phyloP scores from a whole-genome alignment of 2,329 filamentous ascomycete genomes.

The Fusarium palustre region DNA sequence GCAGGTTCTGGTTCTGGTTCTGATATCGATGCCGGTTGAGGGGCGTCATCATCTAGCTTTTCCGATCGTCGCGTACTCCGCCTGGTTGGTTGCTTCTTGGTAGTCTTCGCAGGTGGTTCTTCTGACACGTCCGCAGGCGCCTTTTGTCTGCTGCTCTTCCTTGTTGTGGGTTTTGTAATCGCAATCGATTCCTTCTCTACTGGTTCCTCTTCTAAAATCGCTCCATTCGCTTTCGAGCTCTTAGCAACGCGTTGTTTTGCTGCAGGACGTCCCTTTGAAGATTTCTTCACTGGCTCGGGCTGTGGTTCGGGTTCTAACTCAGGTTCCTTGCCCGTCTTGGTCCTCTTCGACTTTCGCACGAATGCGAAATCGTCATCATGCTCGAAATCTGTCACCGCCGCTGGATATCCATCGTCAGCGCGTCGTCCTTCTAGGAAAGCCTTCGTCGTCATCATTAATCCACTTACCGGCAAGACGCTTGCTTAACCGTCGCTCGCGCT shows the following conservation, averaged over 20 bases:
- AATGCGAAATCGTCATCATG: conserved; percentile 83
- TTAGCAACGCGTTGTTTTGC: conserved; percentile 52
- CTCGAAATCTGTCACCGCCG: conserved; percentile 67
- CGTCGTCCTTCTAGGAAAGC: conserved; percentile 7
- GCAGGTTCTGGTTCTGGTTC: background rate
- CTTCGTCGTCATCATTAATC: conserved; percentile 22
- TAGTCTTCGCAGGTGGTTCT: conserved; percentile 53
- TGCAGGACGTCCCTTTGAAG: conserved; percentile 48
- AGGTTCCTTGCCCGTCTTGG: conserved; percentile 66
- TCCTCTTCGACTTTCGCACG: conserved; percentile 73
- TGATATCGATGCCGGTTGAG: conserved; percentile 3
- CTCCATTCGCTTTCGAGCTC: conserved; percentile 47
- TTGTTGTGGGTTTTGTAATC: conserved; percentile 40
- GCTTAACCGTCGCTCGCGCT: conserved; percentile 70
- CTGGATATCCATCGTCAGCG: conserved; percentile 30
- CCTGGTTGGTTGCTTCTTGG: conserved; percentile 56
- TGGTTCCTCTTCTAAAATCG: conserved; percentile 40
- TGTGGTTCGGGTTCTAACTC: conserved; percentile 52
- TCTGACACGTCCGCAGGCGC: conserved; percentile 54
- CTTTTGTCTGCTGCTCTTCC: conserved; percentile 55
- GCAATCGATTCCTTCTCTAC: conserved; percentile 30
- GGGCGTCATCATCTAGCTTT: conserved; percentile 48
- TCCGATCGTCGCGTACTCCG: conserved; percentile 61
- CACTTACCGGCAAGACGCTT: conserved; percentile 73
- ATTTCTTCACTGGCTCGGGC: conserved; percentile 59